Conservation (phyloP, 495 filamentous ascomycete genomes). For the Cercophora newfieldiana region DNA sequence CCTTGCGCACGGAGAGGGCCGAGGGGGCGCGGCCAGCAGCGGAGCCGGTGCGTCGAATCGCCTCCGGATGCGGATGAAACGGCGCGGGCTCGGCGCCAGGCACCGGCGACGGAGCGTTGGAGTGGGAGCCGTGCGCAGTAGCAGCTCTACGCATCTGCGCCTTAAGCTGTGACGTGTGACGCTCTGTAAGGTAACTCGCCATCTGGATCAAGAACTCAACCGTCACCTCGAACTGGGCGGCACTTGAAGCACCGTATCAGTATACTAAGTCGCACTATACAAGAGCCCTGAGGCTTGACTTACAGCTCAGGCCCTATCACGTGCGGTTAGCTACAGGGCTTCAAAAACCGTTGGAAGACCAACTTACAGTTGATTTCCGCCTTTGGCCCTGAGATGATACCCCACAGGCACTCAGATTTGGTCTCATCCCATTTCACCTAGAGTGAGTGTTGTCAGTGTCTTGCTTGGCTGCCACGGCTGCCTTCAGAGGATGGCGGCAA, state of each 20-base stretch:
- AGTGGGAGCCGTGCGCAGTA: constrained; percentile 42
- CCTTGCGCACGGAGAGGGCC: constrained; percentile 64
- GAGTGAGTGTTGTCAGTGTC: constrained; percentile 10
- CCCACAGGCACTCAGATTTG: constrained; percentile 91
- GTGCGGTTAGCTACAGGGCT: constrained; percentile 35
- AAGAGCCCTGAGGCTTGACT: constrained; percentile 21
- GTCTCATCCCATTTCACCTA: constrained; percentile 61
- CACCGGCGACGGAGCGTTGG: constrained; percentile 51
- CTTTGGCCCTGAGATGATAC: constrained; percentile 76
- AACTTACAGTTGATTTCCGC: constrained; percentile 80
- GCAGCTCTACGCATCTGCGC: constrained; percentile 83
- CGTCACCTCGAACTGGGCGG: constrained; percentile 60
- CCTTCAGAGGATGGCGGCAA: background rate
- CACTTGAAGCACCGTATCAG: constrained; percentile 39
- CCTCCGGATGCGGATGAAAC: constrained; percentile 50
- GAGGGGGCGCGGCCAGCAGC: constrained; percentile 62
- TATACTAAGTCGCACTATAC: constrained; percentile 5
- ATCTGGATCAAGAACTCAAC: constrained; percentile 90
- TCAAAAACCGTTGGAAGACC: constrained; percentile 4
- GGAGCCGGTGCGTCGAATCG: constrained; percentile 59
- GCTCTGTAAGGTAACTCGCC: constrained; percentile 91
- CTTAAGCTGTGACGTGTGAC: constrained; percentile 81
- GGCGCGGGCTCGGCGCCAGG: constrained; percentile 50
- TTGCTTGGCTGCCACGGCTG: background rate
- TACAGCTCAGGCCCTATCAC: constrained; percentile 79